Percentiles rank a stretch among this genome's conserved stretches.
These are phyloP conservation scores for Pontederia crassipes DNA, from an alignment of 176 grass and related monocot genomes.

Conservation along the genomic window DNA sequence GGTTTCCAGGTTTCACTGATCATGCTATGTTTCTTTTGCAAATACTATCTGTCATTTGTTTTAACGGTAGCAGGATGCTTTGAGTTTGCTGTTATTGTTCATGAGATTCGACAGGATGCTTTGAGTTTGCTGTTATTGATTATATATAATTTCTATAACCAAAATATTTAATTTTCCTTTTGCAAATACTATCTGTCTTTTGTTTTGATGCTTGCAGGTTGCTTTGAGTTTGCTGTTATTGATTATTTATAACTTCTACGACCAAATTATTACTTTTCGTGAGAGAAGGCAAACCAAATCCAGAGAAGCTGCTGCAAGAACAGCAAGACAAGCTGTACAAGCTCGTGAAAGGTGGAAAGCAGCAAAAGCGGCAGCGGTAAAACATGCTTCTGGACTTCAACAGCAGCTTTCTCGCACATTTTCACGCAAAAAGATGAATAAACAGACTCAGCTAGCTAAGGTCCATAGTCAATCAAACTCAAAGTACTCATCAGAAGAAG, in stretches of 20 bases:
- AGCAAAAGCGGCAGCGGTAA: constrained; percentile 37
- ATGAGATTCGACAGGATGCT: no score
- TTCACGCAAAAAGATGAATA: neutral
- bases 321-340: constrained; percentile 37
- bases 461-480: constrained; percentile 20
- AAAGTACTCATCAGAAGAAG: constrained; percentile 28
- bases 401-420: constrained; percentile 18
- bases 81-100: constrained; percentile 29
- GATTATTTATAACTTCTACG: constrained; percentile 62
- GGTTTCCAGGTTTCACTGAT: no score
- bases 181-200: neutral
- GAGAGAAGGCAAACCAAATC: constrained; percentile 37
- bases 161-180: constrained; percentile 16
- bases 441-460: constrained; percentile 17
- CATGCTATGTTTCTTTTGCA: no score
- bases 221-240: constrained; percentile 36
- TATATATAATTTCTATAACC: constrained; percentile 57
- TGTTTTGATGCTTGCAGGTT: constrained; percentile 25
- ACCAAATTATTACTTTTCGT: constrained; percentile 35
- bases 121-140: constrained; percentile 41
- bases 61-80: no score
- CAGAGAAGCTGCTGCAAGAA: constrained; percentile 52
- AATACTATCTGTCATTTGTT: no score
- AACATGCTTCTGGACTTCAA: constrained; percentile 12
- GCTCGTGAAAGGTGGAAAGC: constrained; percentile 61